Percentiles rank a stretch among this genome's conserved stretches.
phyloP scores from a whole-genome alignment of 192 early-diverging fungal genomes.

The Coemansia sp. region DNA sequence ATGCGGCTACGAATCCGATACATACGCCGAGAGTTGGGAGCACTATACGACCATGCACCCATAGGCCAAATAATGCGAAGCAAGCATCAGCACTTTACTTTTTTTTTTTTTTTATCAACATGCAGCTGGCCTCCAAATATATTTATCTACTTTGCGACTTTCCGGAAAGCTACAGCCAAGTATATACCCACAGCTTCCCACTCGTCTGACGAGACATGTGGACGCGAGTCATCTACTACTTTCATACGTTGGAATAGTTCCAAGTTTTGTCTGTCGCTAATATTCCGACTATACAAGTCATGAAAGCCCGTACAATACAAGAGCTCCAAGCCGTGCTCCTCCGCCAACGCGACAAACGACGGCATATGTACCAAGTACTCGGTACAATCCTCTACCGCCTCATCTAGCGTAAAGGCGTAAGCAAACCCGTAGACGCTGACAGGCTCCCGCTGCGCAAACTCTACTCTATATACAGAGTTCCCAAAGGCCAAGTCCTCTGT shows the following conservation, averaged over 20 bases:
- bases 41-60: conserved; percentile 15
- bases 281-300: conserved; percentile 69
- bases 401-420: conserved; percentile 88
- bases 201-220: conserved; percentile 72
- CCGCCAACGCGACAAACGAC: conserved; percentile 75
- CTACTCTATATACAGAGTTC: conserved; percentile 85
- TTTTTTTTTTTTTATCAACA: not conserved
- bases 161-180: conserved; percentile 32
- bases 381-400: conserved; percentile 95
- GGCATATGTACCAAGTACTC: conserved; percentile 91
- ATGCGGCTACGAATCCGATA: conserved; percentile 11
- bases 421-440: conserved; percentile 75
- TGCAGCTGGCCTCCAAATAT: not conserved
- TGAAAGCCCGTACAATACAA: conserved; percentile 80
- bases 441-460: conserved; percentile 68
- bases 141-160: not conserved
- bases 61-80: too few species aligned
- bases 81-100: too few species aligned
- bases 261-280: conserved; percentile 54
- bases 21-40: conserved; percentile 46
- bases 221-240: conserved; percentile 68
- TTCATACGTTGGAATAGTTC: conserved; percentile 78
- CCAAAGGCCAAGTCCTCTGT: conserved; percentile 62
- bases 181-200: conserved; percentile 87
- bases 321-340: conserved; percentile 77